These are phyloP conservation scores for Stephania cephalantha DNA, from an alignment of 164 flowering plant species.

Conservation along the genomic window DNA sequence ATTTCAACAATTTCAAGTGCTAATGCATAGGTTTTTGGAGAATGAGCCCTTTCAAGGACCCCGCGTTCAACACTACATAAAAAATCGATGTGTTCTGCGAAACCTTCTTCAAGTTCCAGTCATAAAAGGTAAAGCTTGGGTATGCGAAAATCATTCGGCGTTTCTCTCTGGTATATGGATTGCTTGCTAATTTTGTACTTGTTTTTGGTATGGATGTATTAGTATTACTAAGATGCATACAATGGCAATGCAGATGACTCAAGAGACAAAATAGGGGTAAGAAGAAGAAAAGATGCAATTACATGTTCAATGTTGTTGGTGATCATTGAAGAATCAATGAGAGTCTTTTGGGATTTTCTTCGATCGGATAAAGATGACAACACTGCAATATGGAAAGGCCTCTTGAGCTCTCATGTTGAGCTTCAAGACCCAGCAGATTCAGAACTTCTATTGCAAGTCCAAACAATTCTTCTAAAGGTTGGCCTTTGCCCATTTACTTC, in stretches of 20 bases:
- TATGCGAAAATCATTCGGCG: neutral
- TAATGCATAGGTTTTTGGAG: constrained; percentile 66
- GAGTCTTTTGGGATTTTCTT: constrained; percentile 57
- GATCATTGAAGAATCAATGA: constrained; percentile 52
- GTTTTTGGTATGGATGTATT: no score
- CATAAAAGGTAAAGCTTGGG: constrained; percentile 49
- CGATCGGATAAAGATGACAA: constrained; percentile 44
- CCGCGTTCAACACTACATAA: constrained; percentile 53
- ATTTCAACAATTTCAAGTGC: constrained; percentile 73
- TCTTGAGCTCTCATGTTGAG: constrained; percentile 24
- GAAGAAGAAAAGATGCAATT: constrained; percentile 30
- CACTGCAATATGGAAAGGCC: constrained; percentile 20
- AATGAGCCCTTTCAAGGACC: constrained; percentile 67
- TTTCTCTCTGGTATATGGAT: no score
- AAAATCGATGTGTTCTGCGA: constrained; percentile 43
- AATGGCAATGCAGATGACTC: constrained; percentile 44
- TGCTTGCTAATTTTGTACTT: neutral
- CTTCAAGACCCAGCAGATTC: constrained; percentile 39
- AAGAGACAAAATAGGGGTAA: constrained; percentile 30
- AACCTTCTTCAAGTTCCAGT: constrained; percentile 75
- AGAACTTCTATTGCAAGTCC: constrained; percentile 37
- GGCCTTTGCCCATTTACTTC: neutral
- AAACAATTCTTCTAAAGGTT: constrained; percentile 58
- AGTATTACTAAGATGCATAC: neutral
- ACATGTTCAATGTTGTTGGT: constrained; percentile 28